phyloP scores from a whole-genome alignment of 768 basidiomycete genomes.

The Butyriboletus loyo region DNA sequence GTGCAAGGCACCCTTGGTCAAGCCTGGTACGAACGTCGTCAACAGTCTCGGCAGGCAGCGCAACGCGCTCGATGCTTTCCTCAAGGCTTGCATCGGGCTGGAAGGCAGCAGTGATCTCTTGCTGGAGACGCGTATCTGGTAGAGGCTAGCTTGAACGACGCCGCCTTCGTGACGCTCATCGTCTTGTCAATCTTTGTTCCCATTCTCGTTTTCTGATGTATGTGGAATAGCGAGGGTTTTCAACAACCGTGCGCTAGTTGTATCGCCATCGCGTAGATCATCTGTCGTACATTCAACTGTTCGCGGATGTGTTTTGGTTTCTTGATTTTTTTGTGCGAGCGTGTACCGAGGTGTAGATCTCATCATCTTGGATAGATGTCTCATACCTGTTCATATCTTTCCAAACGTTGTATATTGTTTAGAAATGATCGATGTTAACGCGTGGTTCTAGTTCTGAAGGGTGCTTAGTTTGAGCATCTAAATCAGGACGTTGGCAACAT shows the following conservation, averaged over 20 bases:
- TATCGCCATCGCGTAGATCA: neutral
- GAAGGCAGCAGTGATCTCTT: constrained; percentile 83
- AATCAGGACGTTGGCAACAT: too few relatives aligned
- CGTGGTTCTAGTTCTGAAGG: too few relatives aligned
- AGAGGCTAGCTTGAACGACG: constrained; percentile 23
- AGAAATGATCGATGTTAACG: constrained; percentile 3
- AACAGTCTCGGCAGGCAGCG: constrained; percentile 95
- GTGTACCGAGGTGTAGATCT: neutral
- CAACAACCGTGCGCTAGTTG: constrained; percentile 15
- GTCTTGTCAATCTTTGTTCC: neutral
- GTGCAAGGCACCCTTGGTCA: constrained; percentile 97
- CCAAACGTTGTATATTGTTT: neutral
- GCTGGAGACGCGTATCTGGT: constrained; percentile 88
- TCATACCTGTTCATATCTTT: neutral
- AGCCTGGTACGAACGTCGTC: constrained; percentile 89
- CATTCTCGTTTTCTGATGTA: neutral
- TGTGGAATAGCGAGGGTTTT: constrained; percentile 9
- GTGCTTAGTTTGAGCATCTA: too few relatives aligned
- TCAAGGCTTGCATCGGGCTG: constrained; percentile 91
- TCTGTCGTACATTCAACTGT: constrained; percentile 18
- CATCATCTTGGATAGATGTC: neutral
- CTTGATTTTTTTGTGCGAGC: neutral
- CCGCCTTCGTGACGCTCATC: too few relatives aligned
- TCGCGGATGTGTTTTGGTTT: neutral
- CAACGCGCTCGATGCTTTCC: constrained; percentile 88